Percentiles rank a stretch among this genome's conserved stretches.
Evolutionary conservation across 2,329 filamentous ascomycete genomes (phyloP).

Genomic region (Lecanicillium sp.): DNA sequence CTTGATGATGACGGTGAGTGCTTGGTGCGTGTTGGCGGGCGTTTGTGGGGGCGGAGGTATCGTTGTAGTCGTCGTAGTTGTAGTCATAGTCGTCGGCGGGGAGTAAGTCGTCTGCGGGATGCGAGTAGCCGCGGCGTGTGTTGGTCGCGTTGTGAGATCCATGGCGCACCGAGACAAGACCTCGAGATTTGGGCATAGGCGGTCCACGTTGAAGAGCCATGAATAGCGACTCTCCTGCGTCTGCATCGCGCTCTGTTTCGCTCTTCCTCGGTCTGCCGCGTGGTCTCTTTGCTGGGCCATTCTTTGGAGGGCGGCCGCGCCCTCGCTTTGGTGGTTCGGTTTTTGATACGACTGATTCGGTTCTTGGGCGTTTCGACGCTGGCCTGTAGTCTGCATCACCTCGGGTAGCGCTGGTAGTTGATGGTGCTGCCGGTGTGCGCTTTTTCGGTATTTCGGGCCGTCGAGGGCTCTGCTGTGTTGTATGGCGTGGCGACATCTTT

Average conservation of each 20-base stretch:
- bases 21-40: constrained; percentile 8
- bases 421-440: no score
- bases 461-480: no score
- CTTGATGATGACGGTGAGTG: constrained; percentile 23
- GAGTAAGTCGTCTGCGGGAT: background rate
- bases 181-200: constrained; percentile 38
- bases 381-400: no score
- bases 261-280: constrained; percentile 6
- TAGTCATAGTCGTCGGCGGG: background rate
- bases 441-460: no score
- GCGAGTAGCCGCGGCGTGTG: constrained; percentile 44
- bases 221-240: constrained; percentile 28
- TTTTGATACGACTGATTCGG: constrained; percentile 4
- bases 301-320: constrained; percentile 7
- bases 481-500: no score
- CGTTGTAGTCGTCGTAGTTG: constrained; percentile 3
- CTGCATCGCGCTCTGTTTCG: constrained; percentile 15
- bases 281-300: constrained; percentile 5
- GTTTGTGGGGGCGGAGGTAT: background rate
- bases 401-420: no score
- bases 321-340: constrained; percentile 6
- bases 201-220: constrained; percentile 37
- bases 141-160: constrained; percentile 39
- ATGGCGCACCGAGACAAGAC: constrained; percentile 36
- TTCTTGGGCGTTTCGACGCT: constrained; percentile 3